A percentile compares a stretch with the other conserved stretches of the same genome.
Evolutionary conservation across 176 grass and related monocot genomes (phyloP).

Genomic region (Puccinellia tenuiflora): DNA sequence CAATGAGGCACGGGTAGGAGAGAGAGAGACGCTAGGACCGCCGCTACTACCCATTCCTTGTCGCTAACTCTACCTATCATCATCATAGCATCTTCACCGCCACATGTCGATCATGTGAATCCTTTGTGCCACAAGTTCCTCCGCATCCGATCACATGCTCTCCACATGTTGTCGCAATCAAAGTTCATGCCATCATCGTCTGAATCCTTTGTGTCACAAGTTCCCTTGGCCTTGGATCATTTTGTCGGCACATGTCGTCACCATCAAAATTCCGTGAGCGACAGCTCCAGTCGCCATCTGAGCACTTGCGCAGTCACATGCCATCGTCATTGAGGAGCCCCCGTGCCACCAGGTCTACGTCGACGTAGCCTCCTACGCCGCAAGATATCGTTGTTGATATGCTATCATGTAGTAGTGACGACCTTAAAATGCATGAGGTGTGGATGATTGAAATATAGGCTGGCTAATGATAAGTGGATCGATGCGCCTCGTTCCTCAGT

Average conservation of each 20-base stretch:
- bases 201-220: no score
- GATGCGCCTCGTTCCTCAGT: neutral
- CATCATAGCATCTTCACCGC: no score
- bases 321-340: neutral
- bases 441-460: neutral
- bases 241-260: no score
- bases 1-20: no score
- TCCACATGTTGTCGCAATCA: neutral
- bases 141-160: neutral
- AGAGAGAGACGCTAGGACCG: no score
- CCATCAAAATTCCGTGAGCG: no score
- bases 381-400: neutral
- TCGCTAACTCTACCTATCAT: no score
- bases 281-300: neutral
- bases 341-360: neutral
- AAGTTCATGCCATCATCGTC: no score
- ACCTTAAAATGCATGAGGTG: neutral
- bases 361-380: neutral
- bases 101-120: no score
- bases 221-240: no score
- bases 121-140: neutral
- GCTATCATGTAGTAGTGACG: neutral
- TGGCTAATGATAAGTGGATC: neutral
- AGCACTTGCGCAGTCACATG: neutral
- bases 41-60: no score